Evolutionary conservation across 2,329 filamentous ascomycete species (phyloP), one percentile per base, ranked within the genome.

Genomic region (Diaporthe vexans): DNA sequence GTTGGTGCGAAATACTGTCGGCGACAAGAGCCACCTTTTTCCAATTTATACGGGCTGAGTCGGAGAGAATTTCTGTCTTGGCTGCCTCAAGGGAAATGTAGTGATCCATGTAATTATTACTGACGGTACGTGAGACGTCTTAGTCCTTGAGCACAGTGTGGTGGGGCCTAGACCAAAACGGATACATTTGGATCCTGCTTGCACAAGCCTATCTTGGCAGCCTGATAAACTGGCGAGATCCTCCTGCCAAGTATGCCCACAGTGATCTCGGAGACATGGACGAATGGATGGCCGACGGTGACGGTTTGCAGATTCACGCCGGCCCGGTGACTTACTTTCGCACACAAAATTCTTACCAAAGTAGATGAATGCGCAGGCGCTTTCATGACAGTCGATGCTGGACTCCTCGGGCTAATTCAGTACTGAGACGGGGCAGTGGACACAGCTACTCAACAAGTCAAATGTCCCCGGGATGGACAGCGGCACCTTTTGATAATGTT

Each of bases 251-350:
- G 37, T 9, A 7, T 33, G 29, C 29, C 29, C 29, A 33, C 6
- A 7, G 29, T 10, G 17, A 4, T 63, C 17, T 63, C 59, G 59
- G 59, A 63, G 26, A 63, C 59, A 63, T 63, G 59, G 59, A 4
- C 59, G 9, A 63, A 63, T 46, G 17, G 7, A 13, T 13, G 13
- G 1, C 59, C 40, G 59, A 63, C 59, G 59, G 59, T 46, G 15
- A 6, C 40, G 59, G 59, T 46, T 24, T 0, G 29, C 24, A n/a
- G 24, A n/a, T 63, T 48, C 24, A 4, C 21, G 13, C 59, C 40
- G 40, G 1, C 17, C 7, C 59, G 59, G 59, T 8, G 11, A 63
- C 40, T 48, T 33, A 17, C 7, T 40, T 4, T 40, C 4, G n/a
- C 40, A 4, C 19, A 5, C 29, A 19, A 1, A 4, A 43, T 6